phyloP scores from a whole-genome alignment of 345 rosid genomes.

The Cardiospermum halicacabum region DNA sequence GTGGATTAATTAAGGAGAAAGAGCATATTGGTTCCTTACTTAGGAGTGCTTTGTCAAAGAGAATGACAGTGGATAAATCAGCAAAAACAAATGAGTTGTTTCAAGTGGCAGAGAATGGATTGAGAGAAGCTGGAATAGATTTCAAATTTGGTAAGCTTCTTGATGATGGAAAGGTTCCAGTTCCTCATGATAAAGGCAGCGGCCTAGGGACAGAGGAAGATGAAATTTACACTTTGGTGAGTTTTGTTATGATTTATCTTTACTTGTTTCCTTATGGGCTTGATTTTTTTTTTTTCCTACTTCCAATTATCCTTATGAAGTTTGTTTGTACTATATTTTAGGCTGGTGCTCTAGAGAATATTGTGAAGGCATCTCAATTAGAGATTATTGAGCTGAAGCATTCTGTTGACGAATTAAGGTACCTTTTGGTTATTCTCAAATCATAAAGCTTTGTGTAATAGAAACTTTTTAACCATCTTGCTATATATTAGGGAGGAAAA shows the following conservation, averaged over 20 bases:
- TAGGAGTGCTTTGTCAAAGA: conserved; percentile 80
- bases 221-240: conserved; percentile 81
- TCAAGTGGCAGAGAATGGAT: conserved; percentile 84
- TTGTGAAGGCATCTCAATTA: conserved; percentile 85
- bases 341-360: conserved; percentile 96
- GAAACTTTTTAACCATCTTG: neutral
- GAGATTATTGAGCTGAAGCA: conserved; percentile 77
- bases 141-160: conserved; percentile 47
- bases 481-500: neutral
- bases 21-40: conserved; percentile 85
- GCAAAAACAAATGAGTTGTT: conserved; percentile 61
- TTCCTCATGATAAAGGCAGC: conserved; percentile 27
- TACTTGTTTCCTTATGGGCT: conserved; percentile 1
- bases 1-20: conserved; percentile 70
- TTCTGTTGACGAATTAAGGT: conserved; percentile 79
- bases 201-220: conserved; percentile 51
- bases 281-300: neutral
- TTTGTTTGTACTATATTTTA: conserved; percentile 23
- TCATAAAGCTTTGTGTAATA: conserved; percentile 2
- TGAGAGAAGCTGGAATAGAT: conserved; percentile 70
- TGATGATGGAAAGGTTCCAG: conserved; percentile 33
- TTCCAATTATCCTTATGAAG: conserved; percentile 15
- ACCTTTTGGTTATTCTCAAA: conserved; percentile 12
- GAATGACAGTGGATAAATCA: conserved; percentile 47
- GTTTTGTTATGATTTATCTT: conserved; percentile 17